Percentiles rank a stretch among this genome's conserved stretches.
These are phyloP conservation scores for Phytophthora boehmeriae DNA, from an alignment of 352 stramenopile species.

Conservation along the genomic window DNA sequence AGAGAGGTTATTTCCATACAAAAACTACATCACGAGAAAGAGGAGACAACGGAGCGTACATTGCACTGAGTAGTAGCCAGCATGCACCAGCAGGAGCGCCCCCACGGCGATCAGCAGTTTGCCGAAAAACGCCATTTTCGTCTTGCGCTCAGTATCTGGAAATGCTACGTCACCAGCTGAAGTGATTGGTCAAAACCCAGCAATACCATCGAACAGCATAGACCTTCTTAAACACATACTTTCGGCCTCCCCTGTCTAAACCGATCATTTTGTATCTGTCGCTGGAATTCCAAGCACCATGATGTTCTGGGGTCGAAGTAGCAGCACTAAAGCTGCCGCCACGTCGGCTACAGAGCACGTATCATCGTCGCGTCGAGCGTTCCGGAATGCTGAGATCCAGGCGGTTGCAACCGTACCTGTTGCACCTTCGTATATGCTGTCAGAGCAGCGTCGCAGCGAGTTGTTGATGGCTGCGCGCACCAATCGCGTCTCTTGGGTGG, in stretches of 20 bases:
- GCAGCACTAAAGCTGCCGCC: conserved; percentile 14
- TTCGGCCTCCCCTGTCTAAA: conserved; percentile 11
- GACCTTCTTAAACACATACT: conserved; percentile 2
- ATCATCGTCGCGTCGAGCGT: background rate
- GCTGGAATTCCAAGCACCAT: conserved; percentile 4
- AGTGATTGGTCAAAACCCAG: background rate
- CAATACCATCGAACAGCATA: background rate
- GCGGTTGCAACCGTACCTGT: conserved; percentile 13
- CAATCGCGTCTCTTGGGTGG: conserved; percentile 76
- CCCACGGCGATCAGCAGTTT: conserved; percentile 75
- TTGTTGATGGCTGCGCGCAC: conserved; percentile 72
- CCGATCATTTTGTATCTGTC: conserved; percentile 23
- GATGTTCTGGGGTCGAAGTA: conserved; percentile 52
- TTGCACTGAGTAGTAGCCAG: conserved; percentile 83
- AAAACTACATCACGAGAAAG: background rate
- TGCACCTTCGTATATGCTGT: conserved; percentile 57
- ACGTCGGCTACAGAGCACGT: conserved; percentile 9
- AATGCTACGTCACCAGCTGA: background rate
- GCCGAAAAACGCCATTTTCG: conserved; percentile 57
- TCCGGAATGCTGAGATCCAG: conserved; percentile 10
- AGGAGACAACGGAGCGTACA: conserved; percentile 45
- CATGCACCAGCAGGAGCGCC: conserved; percentile 72
- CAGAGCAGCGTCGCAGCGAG: conserved; percentile 72
- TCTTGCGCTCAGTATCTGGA: background rate
- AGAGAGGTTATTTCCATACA: conserved; percentile 4